These are phyloP conservation scores for Lactarius pseudohatsudake DNA, from an alignment of 768 basidiomycete genomes.

Conservation along the genomic window DNA sequence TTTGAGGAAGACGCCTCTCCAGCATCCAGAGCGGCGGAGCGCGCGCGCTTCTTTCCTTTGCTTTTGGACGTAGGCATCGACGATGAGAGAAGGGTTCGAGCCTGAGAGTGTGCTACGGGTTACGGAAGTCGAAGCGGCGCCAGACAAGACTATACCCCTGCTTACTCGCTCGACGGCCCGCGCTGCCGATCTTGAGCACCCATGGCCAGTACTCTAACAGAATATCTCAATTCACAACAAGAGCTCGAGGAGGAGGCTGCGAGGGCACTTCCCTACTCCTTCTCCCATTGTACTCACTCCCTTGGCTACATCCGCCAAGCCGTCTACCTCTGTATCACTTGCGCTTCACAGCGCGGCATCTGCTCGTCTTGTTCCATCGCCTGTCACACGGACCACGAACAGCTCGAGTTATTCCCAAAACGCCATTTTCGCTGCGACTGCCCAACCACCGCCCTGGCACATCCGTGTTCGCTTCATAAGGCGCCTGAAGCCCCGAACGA, in stretches of 20 bases:
- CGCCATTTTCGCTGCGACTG: conserved; percentile 83
- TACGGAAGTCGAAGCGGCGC: conserved; percentile 10
- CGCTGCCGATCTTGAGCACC: background rate
- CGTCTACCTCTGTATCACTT: conserved; percentile 79
- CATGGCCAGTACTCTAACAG: conserved; percentile 32
- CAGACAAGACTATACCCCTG: conserved; percentile 15
- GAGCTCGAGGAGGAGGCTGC: conserved; percentile 42
- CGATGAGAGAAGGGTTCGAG: conserved; percentile 4
- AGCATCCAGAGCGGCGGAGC: conserved; percentile 7
- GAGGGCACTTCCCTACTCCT: conserved; percentile 43
- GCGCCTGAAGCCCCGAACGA: conserved; percentile 53
- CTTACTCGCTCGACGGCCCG: conserved; percentile 7
- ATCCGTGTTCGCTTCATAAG: conserved; percentile 63
- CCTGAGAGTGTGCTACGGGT: conserved; percentile 10
- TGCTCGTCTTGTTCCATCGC: conserved; percentile 85
- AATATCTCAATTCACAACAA: conserved; percentile 36
- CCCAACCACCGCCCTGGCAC: conserved; percentile 61
- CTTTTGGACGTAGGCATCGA: conserved; percentile 21
- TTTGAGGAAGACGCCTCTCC: conserved; percentile 24
- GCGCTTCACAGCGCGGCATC: conserved; percentile 63
- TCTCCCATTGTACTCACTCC: conserved; percentile 44
- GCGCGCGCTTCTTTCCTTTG: conserved; percentile 23
- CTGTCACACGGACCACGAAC: conserved; percentile 85
- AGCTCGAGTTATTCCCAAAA: conserved; percentile 86
- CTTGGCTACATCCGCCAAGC: conserved; percentile 58